phyloP scores from a whole-genome alignment of 1,284 basidiomycete species.

The Pascua guehoae region DNA sequence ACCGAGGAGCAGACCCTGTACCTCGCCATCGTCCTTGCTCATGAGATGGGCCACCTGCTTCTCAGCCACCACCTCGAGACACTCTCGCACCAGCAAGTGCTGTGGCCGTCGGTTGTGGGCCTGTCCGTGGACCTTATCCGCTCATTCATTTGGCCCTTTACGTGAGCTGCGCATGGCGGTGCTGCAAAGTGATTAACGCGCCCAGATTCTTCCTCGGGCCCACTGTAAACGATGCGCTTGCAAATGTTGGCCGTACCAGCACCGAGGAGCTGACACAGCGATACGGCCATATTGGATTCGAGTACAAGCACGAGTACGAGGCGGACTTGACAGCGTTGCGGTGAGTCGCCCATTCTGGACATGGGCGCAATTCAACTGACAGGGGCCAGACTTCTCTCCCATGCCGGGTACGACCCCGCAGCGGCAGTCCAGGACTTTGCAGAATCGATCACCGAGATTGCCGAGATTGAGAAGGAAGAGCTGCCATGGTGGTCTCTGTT shows the following conservation, averaged over 20 bases:
- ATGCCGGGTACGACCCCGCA: constrained; percentile 78
- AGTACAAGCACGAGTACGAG: constrained; percentile 73
- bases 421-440: constrained; percentile 35
- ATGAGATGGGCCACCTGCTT: constrained; percentile 81
- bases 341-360: constrained; percentile 47
- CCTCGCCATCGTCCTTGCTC: constrained; percentile 77
- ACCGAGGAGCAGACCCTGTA: constrained; percentile 75
- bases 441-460: constrained; percentile 30
- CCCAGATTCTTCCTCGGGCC: constrained; percentile 72
- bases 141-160: constrained; percentile 75
- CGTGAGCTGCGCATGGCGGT: constrained; percentile 42
- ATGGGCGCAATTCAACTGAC: background rate
- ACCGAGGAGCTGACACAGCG: constrained; percentile 67
- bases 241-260: constrained; percentile 68
- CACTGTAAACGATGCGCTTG: constrained; percentile 84
- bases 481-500: constrained; percentile 22
- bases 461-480: constrained; percentile 30
- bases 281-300: constrained; percentile 57
- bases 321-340: constrained; percentile 81
- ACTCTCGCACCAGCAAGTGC: constrained; percentile 71
- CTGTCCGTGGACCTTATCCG: constrained; percentile 70
- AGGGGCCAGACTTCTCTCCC: constrained; percentile 64
- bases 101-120: constrained; percentile 73
- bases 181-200: background rate
- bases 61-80: constrained; percentile 86